Conservation (phyloP, 495 filamentous ascomycete genomes). For the Aspergillus heteromorphus region DNA sequence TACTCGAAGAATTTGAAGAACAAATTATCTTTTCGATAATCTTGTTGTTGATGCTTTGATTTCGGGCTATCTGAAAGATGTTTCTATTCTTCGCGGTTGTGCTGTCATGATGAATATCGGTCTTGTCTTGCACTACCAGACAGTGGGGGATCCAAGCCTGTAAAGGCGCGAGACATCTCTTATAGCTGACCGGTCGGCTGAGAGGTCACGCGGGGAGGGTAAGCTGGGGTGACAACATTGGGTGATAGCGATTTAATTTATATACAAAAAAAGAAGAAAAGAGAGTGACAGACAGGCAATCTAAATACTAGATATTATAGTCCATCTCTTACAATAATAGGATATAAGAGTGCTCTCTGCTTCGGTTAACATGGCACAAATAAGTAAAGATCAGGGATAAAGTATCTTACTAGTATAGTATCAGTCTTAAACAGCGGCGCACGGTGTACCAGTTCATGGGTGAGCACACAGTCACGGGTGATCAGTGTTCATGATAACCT, state of each 20-base stretch:
- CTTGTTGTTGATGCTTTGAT: not conserved
- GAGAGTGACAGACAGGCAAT: not conserved
- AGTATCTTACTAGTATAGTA: not conserved
- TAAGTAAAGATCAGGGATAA: not conserved
- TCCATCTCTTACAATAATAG: not conserved
- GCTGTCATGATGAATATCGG: not conserved
- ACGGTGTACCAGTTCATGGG: not conserved
- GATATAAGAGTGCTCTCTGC: not conserved
- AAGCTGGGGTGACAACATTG: not conserved
- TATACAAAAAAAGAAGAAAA: not conserved
- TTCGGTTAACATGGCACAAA: not conserved
- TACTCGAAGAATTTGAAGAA: not conserved
- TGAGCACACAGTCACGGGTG: not conserved
- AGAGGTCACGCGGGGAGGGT: not conserved
- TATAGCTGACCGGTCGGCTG: not conserved
- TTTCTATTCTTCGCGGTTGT: not conserved
- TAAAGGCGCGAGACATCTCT: not conserved
- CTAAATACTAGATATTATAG: slow-evolving; percentile 1
- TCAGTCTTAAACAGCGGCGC: not conserved
- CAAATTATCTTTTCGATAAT: not conserved
- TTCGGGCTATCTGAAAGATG: not conserved
- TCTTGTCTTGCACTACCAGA: not conserved
- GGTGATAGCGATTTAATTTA: not conserved
- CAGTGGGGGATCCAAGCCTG: not conserved
- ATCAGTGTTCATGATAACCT: not conserved